These are phyloP conservation scores for Curvularia spicifera DNA, from an alignment of 2,329 filamentous ascomycete genomes.

Conservation along the genomic window DNA sequence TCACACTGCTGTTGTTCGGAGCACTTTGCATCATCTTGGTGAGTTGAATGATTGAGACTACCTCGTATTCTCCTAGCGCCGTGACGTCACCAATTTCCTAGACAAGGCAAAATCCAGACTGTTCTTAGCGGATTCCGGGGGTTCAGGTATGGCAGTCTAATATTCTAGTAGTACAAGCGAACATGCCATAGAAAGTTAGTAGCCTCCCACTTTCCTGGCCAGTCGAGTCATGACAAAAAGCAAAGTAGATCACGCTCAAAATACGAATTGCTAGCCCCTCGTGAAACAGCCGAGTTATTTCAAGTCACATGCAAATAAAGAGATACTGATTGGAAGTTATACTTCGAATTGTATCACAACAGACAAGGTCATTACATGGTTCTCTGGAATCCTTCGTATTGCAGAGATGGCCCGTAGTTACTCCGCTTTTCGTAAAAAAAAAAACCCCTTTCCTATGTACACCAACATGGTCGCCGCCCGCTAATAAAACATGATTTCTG, in stretches of 20 bases:
- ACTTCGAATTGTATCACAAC: not conserved
- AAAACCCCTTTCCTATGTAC: not conserved
- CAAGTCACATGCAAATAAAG: not conserved
- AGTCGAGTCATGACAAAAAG: too few relatives aligned
- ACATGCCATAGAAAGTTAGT: too few relatives aligned
- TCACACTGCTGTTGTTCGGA: not conserved
- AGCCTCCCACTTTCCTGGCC: too few relatives aligned
- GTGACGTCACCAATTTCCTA: not conserved
- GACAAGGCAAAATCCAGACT: not conserved
- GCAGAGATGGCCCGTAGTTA: not conserved
- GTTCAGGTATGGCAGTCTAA: not conserved
- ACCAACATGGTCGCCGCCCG: not conserved
- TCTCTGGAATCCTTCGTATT: not conserved
- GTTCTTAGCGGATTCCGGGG: not conserved
- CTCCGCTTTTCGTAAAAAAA: not conserved
- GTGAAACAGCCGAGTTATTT: not conserved
- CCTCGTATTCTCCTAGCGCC: not conserved
- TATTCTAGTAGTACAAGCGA: not conserved
- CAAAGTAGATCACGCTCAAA: not conserved
- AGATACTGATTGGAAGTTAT: not conserved
- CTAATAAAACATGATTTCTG: not conserved
- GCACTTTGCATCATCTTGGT: not conserved
- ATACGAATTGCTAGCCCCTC: not conserved
- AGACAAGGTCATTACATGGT: not conserved
- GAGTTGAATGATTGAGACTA: not conserved